phyloP scores from a whole-genome alignment of 352 stramenopile species.

The Pythium scleroteichum region DNA sequence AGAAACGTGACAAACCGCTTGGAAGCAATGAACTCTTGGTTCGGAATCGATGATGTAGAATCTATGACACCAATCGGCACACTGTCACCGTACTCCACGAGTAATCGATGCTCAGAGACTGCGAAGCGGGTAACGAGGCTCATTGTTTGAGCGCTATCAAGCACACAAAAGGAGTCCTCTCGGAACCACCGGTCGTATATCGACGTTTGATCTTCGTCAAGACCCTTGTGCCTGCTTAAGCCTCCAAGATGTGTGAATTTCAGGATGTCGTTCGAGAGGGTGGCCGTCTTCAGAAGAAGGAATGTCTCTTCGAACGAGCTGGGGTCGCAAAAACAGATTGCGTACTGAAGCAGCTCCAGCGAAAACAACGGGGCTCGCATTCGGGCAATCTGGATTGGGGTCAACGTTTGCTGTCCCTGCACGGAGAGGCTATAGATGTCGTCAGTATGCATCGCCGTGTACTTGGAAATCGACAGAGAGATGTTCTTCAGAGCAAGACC shows the following conservation, averaged over 20 bases:
- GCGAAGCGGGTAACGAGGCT: constrained; percentile 58
- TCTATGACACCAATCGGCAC: constrained; percentile 22
- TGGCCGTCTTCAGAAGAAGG: constrained; percentile 57
- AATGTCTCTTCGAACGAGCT: constrained; percentile 61
- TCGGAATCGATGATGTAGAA: constrained; percentile 9
- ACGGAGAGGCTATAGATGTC: constrained; percentile 41
- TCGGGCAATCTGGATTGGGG: constrained; percentile 36
- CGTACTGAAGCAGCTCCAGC: constrained; percentile 58
- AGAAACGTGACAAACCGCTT: constrained; percentile 73
- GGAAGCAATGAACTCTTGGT: constrained; percentile 49
- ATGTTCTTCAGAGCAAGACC: constrained; percentile 48
- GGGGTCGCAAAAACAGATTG: constrained; percentile 61
- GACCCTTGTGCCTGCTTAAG: constrained; percentile 1
- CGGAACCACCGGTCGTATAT: constrained; percentile 67
- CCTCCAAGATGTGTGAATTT: constrained; percentile 44
- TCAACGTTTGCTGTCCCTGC: constrained; percentile 15
- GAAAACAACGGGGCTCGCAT: constrained; percentile 58
- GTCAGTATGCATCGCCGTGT: constrained; percentile 55
- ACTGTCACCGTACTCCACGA: constrained; percentile 23
- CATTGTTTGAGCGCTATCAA: constrained; percentile 56
- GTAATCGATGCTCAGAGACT: constrained; percentile 52
- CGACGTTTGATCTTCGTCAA: constrained; percentile 14
- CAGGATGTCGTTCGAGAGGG: constrained; percentile 53
- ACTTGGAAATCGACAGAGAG: constrained; percentile 59
- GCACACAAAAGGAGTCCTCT: constrained; percentile 44